Percentiles rank a stretch among this genome's conserved stretches.
Conservation (phyloP, 164 flowering plant species). For the Tetracentron sinense region DNA sequence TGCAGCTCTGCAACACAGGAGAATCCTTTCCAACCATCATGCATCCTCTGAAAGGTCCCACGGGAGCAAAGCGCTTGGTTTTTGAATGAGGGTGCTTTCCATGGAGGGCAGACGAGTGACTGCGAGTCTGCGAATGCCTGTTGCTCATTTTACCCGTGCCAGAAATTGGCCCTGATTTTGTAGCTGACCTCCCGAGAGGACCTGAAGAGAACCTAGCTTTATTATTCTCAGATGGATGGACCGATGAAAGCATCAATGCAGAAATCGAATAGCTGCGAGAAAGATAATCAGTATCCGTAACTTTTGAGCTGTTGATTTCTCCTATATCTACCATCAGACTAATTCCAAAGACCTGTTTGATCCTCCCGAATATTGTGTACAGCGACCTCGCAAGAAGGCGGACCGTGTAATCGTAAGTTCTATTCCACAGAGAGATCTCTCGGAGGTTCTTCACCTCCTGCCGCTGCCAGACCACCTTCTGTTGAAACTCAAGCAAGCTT, state of each 20-base stretch:
- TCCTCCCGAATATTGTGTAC: slow-evolving; percentile 44
- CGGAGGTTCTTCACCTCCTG: slow-evolving; percentile 50
- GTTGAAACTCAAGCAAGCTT: slow-evolving; percentile 48
- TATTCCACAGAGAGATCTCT: slow-evolving; percentile 54
- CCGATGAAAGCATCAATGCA: slow-evolving; percentile 23
- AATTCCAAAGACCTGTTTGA: slow-evolving; percentile 34
- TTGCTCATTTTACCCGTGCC: slow-evolving; percentile 16
- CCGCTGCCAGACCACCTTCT: slow-evolving; percentile 52
- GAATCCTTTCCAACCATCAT: slow-evolving; percentile 35
- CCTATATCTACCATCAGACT: slow-evolving; percentile 17
- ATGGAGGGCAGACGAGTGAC: slow-evolving; percentile 14
- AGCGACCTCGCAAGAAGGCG: slow-evolving; percentile 46
- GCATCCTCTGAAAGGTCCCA: slow-evolving; percentile 52
- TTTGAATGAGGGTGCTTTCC: slow-evolving; percentile 25
- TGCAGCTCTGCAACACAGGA: slow-evolving; percentile 34
- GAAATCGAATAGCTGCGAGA: slow-evolving; percentile 41
- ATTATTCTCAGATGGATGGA: slow-evolving; percentile 34
- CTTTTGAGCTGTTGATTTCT: slow-evolving; percentile 6
- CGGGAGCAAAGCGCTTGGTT: slow-evolving; percentile 22
- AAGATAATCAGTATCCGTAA: slow-evolving; percentile 7
- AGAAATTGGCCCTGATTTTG: slow-evolving; percentile 23
- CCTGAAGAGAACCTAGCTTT: slow-evolving; percentile 22
- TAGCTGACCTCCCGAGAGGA: slow-evolving; percentile 30
- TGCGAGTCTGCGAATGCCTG: slow-evolving; percentile 16
- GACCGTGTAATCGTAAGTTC: slow-evolving; percentile 46